Percentiles rank a stretch among this genome's conserved stretches.
These are phyloP conservation scores for Kwoniella europaea DNA, from an alignment of 768 basidiomycete genomes.

Conservation along the genomic window DNA sequence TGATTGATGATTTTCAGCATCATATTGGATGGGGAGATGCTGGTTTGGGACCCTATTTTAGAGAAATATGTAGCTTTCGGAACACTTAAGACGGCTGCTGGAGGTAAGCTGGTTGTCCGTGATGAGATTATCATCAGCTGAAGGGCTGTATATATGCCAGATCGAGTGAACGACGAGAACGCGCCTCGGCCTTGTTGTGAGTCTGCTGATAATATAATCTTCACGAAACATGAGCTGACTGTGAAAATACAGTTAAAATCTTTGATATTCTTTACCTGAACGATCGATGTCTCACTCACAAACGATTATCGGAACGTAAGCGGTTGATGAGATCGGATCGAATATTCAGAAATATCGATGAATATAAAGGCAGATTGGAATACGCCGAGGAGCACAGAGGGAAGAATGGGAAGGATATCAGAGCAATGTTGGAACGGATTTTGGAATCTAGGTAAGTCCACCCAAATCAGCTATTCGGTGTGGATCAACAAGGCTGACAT, in stretches of 20 bases:
- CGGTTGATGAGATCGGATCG: conserved; percentile 66
- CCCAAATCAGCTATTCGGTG: neutral
- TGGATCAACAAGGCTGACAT: neutral
- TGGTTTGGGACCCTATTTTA: conserved; percentile 93
- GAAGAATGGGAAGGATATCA: conserved; percentile 78
- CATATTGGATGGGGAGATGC: conserved; percentile 96
- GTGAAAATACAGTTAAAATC: conserved; percentile 75
- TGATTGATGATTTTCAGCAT: conserved; percentile 64
- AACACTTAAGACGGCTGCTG: conserved; percentile 86
- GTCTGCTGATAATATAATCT: conserved; percentile 51
- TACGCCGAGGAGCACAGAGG: conserved; percentile 74
- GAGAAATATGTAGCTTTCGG: conserved; percentile 91
- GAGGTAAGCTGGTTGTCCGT: conserved; percentile 63
- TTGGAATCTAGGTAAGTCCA: conserved; percentile 66
- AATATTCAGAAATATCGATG: conserved; percentile 44
- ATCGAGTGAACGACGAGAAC: conserved; percentile 61
- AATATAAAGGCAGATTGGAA: conserved; percentile 79
- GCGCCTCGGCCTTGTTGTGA: conserved; percentile 89
- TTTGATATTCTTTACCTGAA: conserved; percentile 93
- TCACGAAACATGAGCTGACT: too few relatives aligned
- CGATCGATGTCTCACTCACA: conserved; percentile 68
- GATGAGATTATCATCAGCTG: neutral
- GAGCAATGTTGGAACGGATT: conserved; percentile 76
- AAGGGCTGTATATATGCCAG: conserved; percentile 53
- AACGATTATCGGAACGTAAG: conserved; percentile 76